Evolutionary conservation across 805 yeast species (phyloP).

Genomic region (Ogataea angusta): DNA sequence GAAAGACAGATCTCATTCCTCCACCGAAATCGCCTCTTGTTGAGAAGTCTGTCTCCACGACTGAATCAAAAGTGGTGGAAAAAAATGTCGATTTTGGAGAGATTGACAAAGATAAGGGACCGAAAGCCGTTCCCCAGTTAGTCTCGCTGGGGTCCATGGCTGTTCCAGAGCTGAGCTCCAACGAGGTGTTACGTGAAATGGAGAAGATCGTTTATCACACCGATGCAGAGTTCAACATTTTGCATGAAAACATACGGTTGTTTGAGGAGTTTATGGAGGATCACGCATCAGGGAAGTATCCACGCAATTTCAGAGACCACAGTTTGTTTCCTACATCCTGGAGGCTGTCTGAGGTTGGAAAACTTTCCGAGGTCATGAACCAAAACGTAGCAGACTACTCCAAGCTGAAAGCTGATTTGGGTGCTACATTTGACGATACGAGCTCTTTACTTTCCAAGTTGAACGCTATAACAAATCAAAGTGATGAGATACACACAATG

Average conservation of each 20-base stretch:
- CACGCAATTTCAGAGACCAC: constrained; percentile 24
- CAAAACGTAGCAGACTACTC: not conserved
- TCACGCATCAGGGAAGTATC: constrained; percentile 18
- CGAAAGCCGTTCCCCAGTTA: constrained; percentile 24
- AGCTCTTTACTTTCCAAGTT: not conserved
- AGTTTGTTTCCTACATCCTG: constrained; percentile 26
- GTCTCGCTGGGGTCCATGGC: constrained; percentile 18
- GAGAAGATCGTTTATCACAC: constrained; percentile 29
- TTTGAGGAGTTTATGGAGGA: constrained; percentile 24
- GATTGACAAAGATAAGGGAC: constrained; percentile 6
- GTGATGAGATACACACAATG: not conserved
- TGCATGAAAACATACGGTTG: constrained; percentile 21
- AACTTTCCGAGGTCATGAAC: constrained; percentile 11
- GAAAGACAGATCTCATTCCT: no score
- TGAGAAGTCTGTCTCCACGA: not conserved
- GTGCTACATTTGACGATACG: not conserved
- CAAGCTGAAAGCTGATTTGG: not conserved
- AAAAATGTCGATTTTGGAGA: constrained; percentile 1
- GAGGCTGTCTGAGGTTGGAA: constrained; percentile 30
- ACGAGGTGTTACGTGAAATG: constrained; percentile 25
- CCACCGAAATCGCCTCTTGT: not conserved
- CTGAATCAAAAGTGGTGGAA: not conserved
- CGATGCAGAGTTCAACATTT: constrained; percentile 29
- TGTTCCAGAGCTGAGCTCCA: constrained; percentile 21
- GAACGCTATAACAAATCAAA: not conserved